A percentile compares a stretch with the other conserved stretches of the same genome.
Evolutionary conservation across 1,284 basidiomycete species (phyloP).

Genomic region (Ustilago bromivora): DNA sequence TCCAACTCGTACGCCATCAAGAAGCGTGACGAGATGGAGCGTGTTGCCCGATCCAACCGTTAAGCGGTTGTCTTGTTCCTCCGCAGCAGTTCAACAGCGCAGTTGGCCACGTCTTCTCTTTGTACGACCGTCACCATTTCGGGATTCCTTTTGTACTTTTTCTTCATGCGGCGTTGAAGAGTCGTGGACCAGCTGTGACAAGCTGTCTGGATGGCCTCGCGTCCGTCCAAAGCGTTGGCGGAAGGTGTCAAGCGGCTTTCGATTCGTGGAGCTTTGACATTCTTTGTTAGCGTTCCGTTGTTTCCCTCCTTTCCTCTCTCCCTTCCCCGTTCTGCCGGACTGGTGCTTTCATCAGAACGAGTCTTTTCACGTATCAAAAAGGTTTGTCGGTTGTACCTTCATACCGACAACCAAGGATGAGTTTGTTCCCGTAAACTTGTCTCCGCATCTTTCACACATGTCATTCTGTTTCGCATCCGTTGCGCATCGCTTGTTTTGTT

Average conservation of each 20-base stretch:
- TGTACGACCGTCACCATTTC: constrained; percentile 39
- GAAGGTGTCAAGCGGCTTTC: constrained; percentile 24
- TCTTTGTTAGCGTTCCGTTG: constrained; percentile 16
- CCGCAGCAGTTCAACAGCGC: constrained; percentile 24
- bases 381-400: constrained; percentile 20
- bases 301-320: constrained; percentile 4
- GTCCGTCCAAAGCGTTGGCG: constrained; percentile 26
- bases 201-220: constrained; percentile 33
- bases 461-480: constrained; percentile 10
- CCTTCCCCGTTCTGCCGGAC: constrained; percentile 8
- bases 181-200: constrained; percentile 18
- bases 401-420: constrained; percentile 33
- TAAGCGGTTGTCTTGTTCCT: constrained; percentile 72
- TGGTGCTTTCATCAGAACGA: constrained; percentile 1
- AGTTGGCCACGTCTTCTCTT: constrained; percentile 29
- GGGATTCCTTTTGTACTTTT: constrained; percentile 57
- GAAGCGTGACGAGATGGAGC: constrained; percentile 92
- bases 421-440: constrained; percentile 27
- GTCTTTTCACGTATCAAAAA: constrained; percentile 48
- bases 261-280: constrained; percentile 42
- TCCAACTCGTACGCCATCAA: constrained; percentile 99
- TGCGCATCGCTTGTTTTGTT: constrained; percentile 16
- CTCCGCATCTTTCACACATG: constrained; percentile 34
- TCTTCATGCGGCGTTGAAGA: constrained; percentile 36
- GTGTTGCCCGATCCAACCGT: constrained; percentile 99